Evolutionary conservation across 1,284 basidiomycete genomes (phyloP).

Genomic region (Veloporphyrellus conicus): DNA sequence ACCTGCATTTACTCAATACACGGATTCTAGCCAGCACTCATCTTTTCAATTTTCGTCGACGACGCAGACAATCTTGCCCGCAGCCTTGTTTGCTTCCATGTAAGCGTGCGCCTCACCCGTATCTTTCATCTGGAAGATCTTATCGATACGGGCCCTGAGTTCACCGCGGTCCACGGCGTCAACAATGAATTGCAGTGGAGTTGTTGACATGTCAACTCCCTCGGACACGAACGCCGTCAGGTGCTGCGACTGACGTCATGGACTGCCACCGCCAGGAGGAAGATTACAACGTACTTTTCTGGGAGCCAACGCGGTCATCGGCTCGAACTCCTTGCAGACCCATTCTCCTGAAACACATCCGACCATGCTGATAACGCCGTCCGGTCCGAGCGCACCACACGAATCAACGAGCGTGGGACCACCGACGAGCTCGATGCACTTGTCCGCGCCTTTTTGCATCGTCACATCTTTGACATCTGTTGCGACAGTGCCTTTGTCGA

Average conservation of each 20-base stretch:
- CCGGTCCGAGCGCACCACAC: constrained; percentile 12
- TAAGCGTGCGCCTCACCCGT: constrained; percentile 19
- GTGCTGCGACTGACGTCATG: constrained; percentile 11
- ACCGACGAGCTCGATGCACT: constrained; percentile 26
- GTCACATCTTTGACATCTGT: constrained; percentile 20
- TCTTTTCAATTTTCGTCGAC: constrained; percentile 1
- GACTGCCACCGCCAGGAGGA: neutral
- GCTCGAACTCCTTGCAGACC: constrained; percentile 19
- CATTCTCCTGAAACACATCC: constrained; percentile 23
- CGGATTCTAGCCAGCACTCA: neutral
- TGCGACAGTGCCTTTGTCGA: constrained; percentile 18
- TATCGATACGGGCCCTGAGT: constrained; percentile 18
- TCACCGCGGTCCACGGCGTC: constrained; percentile 19
- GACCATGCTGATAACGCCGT: constrained; percentile 20
- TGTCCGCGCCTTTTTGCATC: constrained; percentile 17
- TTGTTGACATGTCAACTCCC: constrained; percentile 16
- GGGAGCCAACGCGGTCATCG: constrained; percentile 17
- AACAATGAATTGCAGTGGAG: constrained; percentile 22
- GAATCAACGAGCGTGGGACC: constrained; percentile 19
- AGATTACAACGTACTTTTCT: neutral
- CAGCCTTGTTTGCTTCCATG: constrained; percentile 24
- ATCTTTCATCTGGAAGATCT: constrained; percentile 23
- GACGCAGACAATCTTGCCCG: constrained; percentile 25
- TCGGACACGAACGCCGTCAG: constrained; percentile 21
- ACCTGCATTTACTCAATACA: neutral